Conservation (phyloP, 306 rosid genomes). For the Vigna radiata region DNA sequence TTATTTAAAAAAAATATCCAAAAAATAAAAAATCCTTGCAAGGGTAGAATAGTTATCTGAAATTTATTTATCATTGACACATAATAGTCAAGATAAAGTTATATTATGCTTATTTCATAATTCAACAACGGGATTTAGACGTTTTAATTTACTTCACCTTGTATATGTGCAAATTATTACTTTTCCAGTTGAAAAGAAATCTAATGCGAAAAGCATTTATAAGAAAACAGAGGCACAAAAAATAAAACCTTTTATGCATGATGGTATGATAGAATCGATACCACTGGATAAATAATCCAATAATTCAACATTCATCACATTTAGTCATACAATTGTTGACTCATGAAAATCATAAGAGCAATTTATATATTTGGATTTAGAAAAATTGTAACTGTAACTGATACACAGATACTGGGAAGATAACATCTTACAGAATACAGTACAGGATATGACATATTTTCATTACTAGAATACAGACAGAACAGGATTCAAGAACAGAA, state of each 20-base stretch:
- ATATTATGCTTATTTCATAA: no score
- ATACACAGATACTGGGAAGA: no score
- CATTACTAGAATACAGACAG: not conserved
- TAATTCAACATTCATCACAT: not conserved
- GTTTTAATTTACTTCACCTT: no score
- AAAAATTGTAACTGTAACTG: not conserved
- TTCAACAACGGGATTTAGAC: no score
- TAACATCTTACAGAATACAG: no score
- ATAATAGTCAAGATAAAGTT: not conserved
- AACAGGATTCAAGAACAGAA: not conserved
- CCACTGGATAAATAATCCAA: not conserved
- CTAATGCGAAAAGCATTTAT: not conserved
- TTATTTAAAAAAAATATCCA: no score
- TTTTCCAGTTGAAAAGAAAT: not conserved
- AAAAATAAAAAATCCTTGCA: no score
- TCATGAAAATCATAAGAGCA: not conserved
- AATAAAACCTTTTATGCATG: not conserved
- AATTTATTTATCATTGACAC: not conserved
- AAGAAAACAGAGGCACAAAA: not conserved
- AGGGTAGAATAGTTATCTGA: no score
- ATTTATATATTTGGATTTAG: not conserved
- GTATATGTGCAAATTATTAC: not conserved
- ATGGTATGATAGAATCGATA: not conserved
- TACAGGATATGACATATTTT: no score
- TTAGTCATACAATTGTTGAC: not conserved